These are phyloP conservation scores for Coemansia guatemalensis DNA, from an alignment of 192 early-diverging fungal genomes.

Conservation along the genomic window DNA sequence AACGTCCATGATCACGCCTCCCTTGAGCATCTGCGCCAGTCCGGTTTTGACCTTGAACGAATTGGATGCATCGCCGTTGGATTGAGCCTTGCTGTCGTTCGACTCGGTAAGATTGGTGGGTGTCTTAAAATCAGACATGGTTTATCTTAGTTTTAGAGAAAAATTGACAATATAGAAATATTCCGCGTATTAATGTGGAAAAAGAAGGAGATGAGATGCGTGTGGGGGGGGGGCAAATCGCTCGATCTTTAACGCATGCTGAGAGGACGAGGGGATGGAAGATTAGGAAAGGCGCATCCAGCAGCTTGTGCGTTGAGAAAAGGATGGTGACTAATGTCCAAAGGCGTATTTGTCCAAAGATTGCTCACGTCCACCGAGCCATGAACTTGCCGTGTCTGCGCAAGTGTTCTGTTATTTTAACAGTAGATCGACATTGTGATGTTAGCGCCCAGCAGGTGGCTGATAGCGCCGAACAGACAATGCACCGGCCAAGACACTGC, in stretches of 20 bases:
- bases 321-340: background rate
- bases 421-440: background rate
- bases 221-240: background rate
- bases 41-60: slow-evolving; percentile 91
- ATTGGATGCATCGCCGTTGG: background rate
- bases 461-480: background rate
- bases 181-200: slow-evolving; percentile 1
- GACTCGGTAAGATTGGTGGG: slow-evolving; percentile 61
- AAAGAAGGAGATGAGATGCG: background rate
- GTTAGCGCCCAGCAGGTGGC: background rate
- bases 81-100: slow-evolving; percentile 14
- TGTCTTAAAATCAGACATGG: slow-evolving; percentile 52
- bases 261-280: background rate
- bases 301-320: background rate
- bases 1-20: slow-evolving; percentile 99
- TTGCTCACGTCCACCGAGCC: background rate
- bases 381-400: background rate
- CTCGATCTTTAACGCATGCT: background rate
- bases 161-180: background rate
- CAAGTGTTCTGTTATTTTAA: background rate
- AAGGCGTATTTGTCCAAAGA: background rate
- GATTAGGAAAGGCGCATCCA: background rate
- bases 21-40: slow-evolving; percentile 98
- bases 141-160: background rate
- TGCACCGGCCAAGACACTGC: background rate